Evolutionary conservation across 805 yeast genomes (phyloP).

Genomic region (Jamesozyma spencerorum): DNA sequence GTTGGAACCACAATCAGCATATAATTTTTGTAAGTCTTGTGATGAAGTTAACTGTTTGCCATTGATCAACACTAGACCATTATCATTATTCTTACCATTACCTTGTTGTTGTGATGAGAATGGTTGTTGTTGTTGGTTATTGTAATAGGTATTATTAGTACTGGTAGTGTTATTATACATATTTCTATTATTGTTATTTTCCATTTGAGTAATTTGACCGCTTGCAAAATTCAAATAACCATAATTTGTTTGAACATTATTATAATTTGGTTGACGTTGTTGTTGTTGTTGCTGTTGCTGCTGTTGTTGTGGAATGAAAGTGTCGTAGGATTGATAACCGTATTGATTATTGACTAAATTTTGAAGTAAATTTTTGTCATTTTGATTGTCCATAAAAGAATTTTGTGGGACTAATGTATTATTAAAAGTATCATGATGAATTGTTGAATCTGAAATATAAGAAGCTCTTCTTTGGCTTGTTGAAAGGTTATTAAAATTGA

Average conservation of each 20-base stretch:
- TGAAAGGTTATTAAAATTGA: slow-evolving; percentile 1
- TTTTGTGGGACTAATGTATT: not conserved
- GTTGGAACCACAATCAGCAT: slow-evolving; percentile 36
- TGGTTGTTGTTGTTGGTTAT: not conserved
- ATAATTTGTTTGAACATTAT: slow-evolving; percentile 2
- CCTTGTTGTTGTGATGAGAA: not conserved
- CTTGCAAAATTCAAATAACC: slow-evolving; percentile 8
- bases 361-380: not conserved
- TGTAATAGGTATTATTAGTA: slow-evolving; percentile 2
- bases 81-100: slow-evolving; percentile 14
- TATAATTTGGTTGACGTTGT: slow-evolving; percentile 4
- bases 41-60: slow-evolving; percentile 53
- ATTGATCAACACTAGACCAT: slow-evolving; percentile 46
- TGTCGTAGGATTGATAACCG: too few relatives aligned
- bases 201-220: slow-evolving; percentile 1
- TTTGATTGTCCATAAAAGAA: not conserved
- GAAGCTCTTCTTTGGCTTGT: slow-evolving; percentile 71
- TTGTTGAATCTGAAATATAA: slow-evolving; percentile 52
- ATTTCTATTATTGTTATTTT: not conserved
- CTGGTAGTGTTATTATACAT: not conserved
- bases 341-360: not conserved
- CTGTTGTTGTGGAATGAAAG: not conserved
- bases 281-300: slow-evolving; percentile 1
- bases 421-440: not conserved
- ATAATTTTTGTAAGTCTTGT: slow-evolving; percentile 42